Percentiles rank a stretch among this genome's conserved stretches.
phyloP scores from a whole-genome alignment of 345 rosid genomes.

The Psidium friedrichsthalianum region DNA sequence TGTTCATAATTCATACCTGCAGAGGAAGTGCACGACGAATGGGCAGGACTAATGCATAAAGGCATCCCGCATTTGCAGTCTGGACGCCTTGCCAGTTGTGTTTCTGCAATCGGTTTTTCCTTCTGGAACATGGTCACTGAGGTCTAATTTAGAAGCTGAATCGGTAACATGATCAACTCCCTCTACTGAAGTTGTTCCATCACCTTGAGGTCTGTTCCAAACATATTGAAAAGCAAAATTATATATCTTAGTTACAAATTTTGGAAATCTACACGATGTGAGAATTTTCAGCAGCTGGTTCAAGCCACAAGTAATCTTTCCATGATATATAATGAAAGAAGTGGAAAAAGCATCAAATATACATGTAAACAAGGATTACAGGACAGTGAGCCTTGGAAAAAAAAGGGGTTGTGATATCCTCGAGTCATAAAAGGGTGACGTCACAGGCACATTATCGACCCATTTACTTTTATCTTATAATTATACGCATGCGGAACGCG shows the following conservation, averaged over 20 bases:
- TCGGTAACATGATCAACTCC: slow-evolving; percentile 33
- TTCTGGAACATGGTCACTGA: slow-evolving; percentile 23
- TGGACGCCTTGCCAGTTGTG: slow-evolving; percentile 10
- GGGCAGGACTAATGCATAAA: slow-evolving; percentile 67
- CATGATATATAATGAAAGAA: not conserved
- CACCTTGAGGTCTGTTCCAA: slow-evolving; percentile 28
- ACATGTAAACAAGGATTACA: not conserved
- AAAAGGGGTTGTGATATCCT: too few relatives aligned
- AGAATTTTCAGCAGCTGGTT: not conserved
- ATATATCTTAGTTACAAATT: not conserved
- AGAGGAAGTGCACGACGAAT: slow-evolving; percentile 12
- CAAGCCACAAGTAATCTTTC: not conserved
- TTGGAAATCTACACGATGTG: not conserved
- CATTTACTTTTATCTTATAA: too few relatives aligned
- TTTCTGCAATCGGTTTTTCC: slow-evolving; percentile 17
- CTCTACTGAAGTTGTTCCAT: slow-evolving; percentile 19
- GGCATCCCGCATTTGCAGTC: slow-evolving; percentile 99
- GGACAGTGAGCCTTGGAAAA: not conserved
- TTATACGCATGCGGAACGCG: too few relatives aligned
- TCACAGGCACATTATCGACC: too few relatives aligned
- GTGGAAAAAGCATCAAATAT: not conserved
- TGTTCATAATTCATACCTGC: slow-evolving; percentile 18
- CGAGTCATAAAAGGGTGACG: too few relatives aligned
- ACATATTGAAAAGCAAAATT: not conserved
- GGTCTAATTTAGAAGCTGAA: slow-evolving; percentile 39